Percentiles rank a stretch among this genome's conserved stretches.
phyloP scores from a whole-genome alignment of 2,329 filamentous ascomycete species.

The Plenodomus biglobosus region DNA sequence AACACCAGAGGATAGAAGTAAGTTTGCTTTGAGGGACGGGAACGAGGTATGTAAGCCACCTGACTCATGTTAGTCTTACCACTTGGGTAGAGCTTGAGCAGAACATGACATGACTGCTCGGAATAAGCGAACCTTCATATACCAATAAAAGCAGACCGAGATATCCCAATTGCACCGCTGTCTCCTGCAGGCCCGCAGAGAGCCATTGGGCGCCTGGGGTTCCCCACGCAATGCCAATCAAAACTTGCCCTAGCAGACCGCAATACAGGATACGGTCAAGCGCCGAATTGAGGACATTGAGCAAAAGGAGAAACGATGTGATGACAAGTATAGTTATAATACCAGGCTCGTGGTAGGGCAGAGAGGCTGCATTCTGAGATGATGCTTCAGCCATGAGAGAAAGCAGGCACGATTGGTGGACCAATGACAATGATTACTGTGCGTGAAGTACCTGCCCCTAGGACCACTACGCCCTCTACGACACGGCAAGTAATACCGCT shows the following conservation, averaged over 20 bases:
- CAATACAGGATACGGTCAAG: constrained; percentile 67
- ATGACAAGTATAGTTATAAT: constrained; percentile 62
- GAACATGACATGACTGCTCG: constrained; percentile 8
- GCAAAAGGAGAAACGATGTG: constrained; percentile 62
- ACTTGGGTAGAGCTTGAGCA: neutral
- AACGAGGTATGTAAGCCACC: constrained; percentile 62
- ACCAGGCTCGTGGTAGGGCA: constrained; percentile 64
- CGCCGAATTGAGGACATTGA: constrained; percentile 60
- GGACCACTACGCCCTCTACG: neutral
- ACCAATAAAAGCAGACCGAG: constrained; percentile 72
- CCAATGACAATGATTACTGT: too few species aligned
- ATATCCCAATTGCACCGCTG: constrained; percentile 68
- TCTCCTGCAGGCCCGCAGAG: constrained; percentile 52
- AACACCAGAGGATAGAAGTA: constrained; percentile 61
- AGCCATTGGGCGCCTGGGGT: constrained; percentile 66
- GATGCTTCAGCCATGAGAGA: constrained; percentile 22
- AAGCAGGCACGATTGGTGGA: constrained; percentile 14
- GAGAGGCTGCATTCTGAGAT: constrained; percentile 26
- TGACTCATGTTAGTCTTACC: constrained; percentile 24
- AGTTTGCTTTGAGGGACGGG: constrained; percentile 59
- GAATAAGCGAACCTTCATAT: constrained; percentile 59
- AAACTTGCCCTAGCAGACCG: constrained; percentile 70
- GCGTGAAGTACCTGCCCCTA: constrained; percentile 6
- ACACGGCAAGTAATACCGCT: neutral
- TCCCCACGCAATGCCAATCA: constrained; percentile 71